Base-by-base conservation (phyloP, 2,329 filamentous ascomycete species). In the Monosporascus sp. region DNA sequence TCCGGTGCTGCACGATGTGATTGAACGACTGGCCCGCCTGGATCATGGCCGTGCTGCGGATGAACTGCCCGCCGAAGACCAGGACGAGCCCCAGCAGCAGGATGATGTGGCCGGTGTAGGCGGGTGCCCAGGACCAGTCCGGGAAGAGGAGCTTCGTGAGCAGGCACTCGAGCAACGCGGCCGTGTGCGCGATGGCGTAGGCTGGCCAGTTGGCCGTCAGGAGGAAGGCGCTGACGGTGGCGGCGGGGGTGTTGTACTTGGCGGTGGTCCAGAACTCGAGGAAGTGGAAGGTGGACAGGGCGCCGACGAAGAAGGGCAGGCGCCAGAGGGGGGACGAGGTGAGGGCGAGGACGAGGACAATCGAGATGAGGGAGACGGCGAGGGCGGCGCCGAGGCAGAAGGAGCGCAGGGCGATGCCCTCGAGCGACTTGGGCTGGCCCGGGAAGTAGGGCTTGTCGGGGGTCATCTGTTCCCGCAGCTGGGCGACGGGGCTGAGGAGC, bases 191-290 rank as follows among this genome's bases (percentile, higher is more conserved):
- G 60, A 90, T 80, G 57, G 88, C 88, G 71, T 97, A 97, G 6
- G 83, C 84, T 44, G 81, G 82, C 69, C 94, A 94, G 70, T 99
- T 99, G 49, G 83, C 84, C 38, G 85, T 87, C 37, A 97, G 79
- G 15, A 99, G 82, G 69, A 95, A 99, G 37, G 89, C 88, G 50
- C 82, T 81, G 20, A 92, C 77, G 24, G 79, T 81, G 20, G 89
- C 90, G 50, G 84, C 78, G 17, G 80, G 78, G 0, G 89, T 90
- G 71, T 97, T 97, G 74, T 88, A 89, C 52, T 79, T 77, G 8
- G 93, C 92, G 0, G 93, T 97, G 35, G 86, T 90, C 79, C 86
- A 96, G 77, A 92, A 99, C 73, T 99, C 94, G 70, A 97, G 85
- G 73, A 96, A 97, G 77, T 99, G 94, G 74, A 97, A 97, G 31